These are phyloP conservation scores for Schizosaccharomyces lindneri DNA, from an alignment of 805 yeast species.

Conservation along the genomic window DNA sequence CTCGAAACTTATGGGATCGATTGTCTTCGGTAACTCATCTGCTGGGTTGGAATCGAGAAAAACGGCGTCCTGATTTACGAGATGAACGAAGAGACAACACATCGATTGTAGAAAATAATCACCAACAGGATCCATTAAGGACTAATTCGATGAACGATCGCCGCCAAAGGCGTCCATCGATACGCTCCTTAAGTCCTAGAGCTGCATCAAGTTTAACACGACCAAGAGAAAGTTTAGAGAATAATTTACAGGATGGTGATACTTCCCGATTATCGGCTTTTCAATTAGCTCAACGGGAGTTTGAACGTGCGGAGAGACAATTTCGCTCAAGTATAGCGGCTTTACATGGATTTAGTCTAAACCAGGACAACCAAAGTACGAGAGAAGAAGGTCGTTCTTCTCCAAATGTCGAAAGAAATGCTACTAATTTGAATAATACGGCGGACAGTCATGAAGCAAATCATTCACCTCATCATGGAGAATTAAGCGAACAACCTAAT, in stretches of 20 bases:
- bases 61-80: neutral
- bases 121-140: no score
- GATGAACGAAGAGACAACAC: neutral
- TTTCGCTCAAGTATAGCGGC: neutral
- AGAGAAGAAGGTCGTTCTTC: neutral
- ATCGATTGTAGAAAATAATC: no score
- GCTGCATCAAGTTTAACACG: no score
- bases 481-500: neutral
- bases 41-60: neutral
- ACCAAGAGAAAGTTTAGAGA: no score
- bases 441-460: no score
- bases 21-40: neutral
- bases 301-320: neutral
- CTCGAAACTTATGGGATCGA: neutral
- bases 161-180: neutral
- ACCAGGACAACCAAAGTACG: neutral
- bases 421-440: no score
- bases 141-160: neutral
- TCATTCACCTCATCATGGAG: neutral
- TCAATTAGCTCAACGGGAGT: neutral
- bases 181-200: neutral
- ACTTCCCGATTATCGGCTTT: neutral
- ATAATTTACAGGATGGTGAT: neutral
- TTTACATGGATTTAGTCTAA: neutral
- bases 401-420: no score